Percentiles rank a stretch among this genome's conserved stretches.
These are phyloP conservation scores for Ophiocordyceps camponoti-leonardi DNA, from an alignment of 2,329 filamentous ascomycete genomes.

Conservation along the genomic window DNA sequence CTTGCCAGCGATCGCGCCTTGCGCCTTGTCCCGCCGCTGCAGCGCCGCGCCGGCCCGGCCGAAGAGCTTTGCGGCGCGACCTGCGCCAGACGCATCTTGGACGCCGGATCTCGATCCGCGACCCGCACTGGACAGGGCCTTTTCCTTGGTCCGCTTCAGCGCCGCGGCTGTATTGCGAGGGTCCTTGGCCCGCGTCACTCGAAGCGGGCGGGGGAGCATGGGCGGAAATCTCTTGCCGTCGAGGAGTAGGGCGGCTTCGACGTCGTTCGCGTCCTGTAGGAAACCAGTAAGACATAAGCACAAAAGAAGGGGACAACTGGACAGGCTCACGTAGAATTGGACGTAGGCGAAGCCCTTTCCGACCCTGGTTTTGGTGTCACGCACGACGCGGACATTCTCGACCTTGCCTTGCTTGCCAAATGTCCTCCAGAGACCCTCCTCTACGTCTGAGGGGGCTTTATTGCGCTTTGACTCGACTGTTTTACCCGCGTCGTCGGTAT, in stretches of 20 bases:
- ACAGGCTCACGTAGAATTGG: constrained; percentile 54
- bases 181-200: constrained; percentile 74
- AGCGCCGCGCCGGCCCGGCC: constrained; percentile 47
- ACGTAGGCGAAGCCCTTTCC: constrained; percentile 97
- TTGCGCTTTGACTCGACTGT: constrained; percentile 56
- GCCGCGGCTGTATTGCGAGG: constrained; percentile 40
- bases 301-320: background rate
- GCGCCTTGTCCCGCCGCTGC: constrained; percentile 17
- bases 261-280: constrained; percentile 56
- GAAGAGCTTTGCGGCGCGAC: constrained; percentile 58
- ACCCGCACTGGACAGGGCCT: constrained; percentile 13
- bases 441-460: constrained; percentile 65
- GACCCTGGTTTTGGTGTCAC: constrained; percentile 77
- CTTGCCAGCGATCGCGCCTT: constrained; percentile 11
- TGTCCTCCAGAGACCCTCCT: constrained; percentile 81
- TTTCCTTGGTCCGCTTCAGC: constrained; percentile 14
- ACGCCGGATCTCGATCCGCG: constrained; percentile 40
- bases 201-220: constrained; percentile 74
- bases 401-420: constrained; percentile 63
- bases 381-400: constrained; percentile 82
- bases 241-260: constrained; percentile 78
- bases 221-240: constrained; percentile 88
- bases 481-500: constrained; percentile 46
- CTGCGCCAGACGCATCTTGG: constrained; percentile 52
- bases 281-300: background rate